Conservation (phyloP, 768 basidiomycete species). For the Amanita phalloides region DNA sequence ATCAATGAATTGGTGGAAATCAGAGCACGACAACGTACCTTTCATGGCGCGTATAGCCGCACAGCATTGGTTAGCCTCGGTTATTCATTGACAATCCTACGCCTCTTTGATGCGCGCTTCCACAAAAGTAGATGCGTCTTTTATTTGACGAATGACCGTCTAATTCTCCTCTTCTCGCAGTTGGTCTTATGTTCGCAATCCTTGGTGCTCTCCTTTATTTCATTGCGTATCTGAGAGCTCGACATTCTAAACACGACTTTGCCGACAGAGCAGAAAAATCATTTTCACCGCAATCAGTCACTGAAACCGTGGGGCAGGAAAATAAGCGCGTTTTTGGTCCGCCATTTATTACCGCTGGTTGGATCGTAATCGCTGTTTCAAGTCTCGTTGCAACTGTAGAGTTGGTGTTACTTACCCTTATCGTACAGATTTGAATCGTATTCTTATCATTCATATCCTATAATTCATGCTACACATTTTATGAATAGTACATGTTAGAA, state of each 20-base stretch:
- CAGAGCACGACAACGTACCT: slow-evolving; percentile 72
- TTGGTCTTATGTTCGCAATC: slow-evolving; percentile 54
- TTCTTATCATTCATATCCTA: too few relatives aligned
- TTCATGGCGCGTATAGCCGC: slow-evolving; percentile 73
- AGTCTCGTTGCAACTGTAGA: slow-evolving; percentile 54
- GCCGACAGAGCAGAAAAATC: slow-evolving; percentile 36
- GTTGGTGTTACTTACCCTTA: slow-evolving; percentile 51
- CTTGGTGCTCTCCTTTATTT: slow-evolving; percentile 52
- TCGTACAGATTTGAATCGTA: slow-evolving; percentile 15
- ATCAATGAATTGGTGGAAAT: slow-evolving; percentile 59
- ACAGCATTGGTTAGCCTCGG: slow-evolving; percentile 68
- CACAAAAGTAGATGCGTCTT: slow-evolving; percentile 47
- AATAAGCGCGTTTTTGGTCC: slow-evolving; percentile 57
- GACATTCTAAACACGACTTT: slow-evolving; percentile 67
- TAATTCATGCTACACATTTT: neutral
- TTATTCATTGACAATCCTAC: slow-evolving; percentile 62
- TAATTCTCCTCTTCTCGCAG: slow-evolving; percentile 13
- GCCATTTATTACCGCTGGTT: slow-evolving; percentile 75
- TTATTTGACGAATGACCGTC: neutral
- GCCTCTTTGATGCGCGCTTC: slow-evolving; percentile 71
- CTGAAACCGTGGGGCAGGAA: slow-evolving; percentile 52
- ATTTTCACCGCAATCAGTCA: slow-evolving; percentile 14
- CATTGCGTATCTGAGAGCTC: slow-evolving; percentile 46
- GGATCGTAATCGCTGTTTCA: slow-evolving; percentile 54
- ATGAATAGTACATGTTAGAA: neutral